Evolutionary conservation across 2,329 filamentous ascomycete genomes (phyloP).

Genomic region (Pestalotiopsis sp.): DNA sequence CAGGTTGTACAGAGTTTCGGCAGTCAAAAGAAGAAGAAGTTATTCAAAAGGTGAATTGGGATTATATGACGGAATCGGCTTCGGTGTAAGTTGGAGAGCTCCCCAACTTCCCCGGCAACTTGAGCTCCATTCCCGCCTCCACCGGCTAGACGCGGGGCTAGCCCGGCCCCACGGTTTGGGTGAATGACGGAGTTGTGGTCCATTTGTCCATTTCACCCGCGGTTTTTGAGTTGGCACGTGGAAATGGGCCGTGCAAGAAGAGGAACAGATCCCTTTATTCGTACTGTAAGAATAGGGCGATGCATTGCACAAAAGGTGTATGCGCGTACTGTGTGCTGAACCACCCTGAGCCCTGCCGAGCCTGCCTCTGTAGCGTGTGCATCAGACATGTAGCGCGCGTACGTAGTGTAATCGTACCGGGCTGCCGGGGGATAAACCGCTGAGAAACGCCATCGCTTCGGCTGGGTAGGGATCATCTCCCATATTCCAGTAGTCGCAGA

Average conservation of each 20-base stretch:
- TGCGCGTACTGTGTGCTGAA: too few relatives aligned
- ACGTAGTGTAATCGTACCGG: neutral
- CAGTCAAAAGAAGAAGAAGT: neutral
- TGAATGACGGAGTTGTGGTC: neutral
- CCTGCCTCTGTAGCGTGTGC: too few relatives aligned
- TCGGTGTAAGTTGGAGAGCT: neutral
- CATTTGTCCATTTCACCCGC: neutral
- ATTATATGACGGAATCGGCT: slow-evolving; percentile 1
- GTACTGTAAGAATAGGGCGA: too few relatives aligned
- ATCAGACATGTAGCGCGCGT: neutral
- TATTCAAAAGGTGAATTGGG: neutral
- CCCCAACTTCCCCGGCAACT: slow-evolving; percentile 7
- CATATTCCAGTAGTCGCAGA: neutral
- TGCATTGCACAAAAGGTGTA: too few relatives aligned
- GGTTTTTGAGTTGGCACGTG: slow-evolving; percentile 1
- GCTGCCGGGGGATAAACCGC: neutral
- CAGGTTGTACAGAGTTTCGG: neutral
- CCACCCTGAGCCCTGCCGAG: too few relatives aligned
- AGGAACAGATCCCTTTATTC: neutral
- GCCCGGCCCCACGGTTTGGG: slow-evolving; percentile 5
- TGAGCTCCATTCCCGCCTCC: neutral
- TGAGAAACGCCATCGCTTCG: neutral
- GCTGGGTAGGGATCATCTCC: neutral
- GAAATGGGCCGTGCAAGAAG: neutral
- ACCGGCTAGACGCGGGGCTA: slow-evolving; percentile 8